phyloP scores from a whole-genome alignment of 1,284 basidiomycete genomes.

The Cryptococcus hybrid region DNA sequence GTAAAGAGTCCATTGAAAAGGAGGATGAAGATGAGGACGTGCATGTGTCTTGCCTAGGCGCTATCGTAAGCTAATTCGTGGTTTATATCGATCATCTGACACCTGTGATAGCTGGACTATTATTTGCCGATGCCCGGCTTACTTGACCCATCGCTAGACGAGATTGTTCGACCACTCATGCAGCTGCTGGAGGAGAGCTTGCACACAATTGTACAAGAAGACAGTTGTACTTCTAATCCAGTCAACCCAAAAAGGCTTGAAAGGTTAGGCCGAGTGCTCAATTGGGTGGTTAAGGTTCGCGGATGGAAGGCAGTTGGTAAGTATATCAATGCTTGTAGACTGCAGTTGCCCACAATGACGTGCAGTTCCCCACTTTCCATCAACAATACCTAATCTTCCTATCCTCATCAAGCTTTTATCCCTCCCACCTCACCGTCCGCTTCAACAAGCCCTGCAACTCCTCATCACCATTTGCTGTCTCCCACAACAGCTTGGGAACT shows the following conservation, averaged over 20 bases:
- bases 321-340: conserved; percentile 45
- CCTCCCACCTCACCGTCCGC: conserved; percentile 51
- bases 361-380: conserved; percentile 56
- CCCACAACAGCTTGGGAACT: conserved; percentile 64
- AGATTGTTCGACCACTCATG: conserved; percentile 74
- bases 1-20: conserved; percentile 46
- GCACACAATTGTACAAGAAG: conserved; percentile 49
- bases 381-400: conserved; percentile 76
- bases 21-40: conserved; percentile 58
- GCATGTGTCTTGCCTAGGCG: conserved; percentile 51
- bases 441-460: conserved; percentile 46
- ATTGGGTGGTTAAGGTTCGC: conserved; percentile 82
- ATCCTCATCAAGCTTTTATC: conserved; percentile 69
- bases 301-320: conserved; percentile 90
- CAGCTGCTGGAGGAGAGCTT: conserved; percentile 63
- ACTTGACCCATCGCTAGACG: conserved; percentile 88
- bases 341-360: not conserved
- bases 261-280: conserved; percentile 62
- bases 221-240: conserved; percentile 6
- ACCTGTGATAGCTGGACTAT: conserved; percentile 64
- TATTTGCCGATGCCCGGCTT: conserved; percentile 95
- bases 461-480: conserved; percentile 36
- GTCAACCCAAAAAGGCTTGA: conserved; percentile 15
- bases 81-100: not conserved
- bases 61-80: conserved; percentile 35